These are phyloP conservation scores for Populus davidiana DNA, from an alignment of 345 rosid species.

Conservation along the genomic window DNA sequence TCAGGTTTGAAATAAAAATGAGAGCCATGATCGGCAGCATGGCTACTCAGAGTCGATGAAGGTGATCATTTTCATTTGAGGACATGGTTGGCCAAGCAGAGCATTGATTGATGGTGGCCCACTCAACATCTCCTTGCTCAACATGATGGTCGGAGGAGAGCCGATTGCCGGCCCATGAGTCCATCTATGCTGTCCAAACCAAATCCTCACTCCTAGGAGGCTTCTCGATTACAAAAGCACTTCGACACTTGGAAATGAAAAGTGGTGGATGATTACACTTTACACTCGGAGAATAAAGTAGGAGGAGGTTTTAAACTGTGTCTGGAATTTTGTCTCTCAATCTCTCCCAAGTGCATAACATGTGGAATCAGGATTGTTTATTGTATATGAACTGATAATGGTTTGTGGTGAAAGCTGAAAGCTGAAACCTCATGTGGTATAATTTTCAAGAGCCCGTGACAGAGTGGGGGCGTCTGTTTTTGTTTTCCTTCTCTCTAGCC, in stretches of 20 bases:
- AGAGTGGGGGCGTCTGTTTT: neutral
- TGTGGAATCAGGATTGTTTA: constrained; percentile 4
- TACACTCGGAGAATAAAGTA: neutral
- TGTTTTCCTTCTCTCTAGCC: neutral
- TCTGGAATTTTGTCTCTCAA: neutral
- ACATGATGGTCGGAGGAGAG: constrained; percentile 6
- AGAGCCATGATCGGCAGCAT: neutral
- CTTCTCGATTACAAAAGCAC: constrained; percentile 37
- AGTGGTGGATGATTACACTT: constrained; percentile 18
- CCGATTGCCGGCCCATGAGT: constrained; percentile 11
- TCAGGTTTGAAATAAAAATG: neutral
- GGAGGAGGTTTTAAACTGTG: constrained; percentile 8
- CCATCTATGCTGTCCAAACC: constrained; percentile 12
- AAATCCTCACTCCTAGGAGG: constrained; percentile 26
- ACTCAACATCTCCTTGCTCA: constrained; percentile 10
- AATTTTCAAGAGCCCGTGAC: neutral
- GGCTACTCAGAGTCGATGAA: neutral
- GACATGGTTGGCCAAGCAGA: constrained; percentile 12
- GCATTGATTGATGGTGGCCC: constrained; percentile 22
- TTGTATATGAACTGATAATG: neutral
- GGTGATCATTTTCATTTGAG: neutral
- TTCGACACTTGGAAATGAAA: constrained; percentile 17
- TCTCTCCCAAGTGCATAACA: constrained; percentile 11
- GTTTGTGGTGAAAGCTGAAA: neutral
- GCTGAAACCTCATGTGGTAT: neutral